Percentiles rank a stretch among this genome's conserved stretches.
Conservation (phyloP, 2,329 filamentous ascomycete species). For the Helicocarpus griseus region DNA sequence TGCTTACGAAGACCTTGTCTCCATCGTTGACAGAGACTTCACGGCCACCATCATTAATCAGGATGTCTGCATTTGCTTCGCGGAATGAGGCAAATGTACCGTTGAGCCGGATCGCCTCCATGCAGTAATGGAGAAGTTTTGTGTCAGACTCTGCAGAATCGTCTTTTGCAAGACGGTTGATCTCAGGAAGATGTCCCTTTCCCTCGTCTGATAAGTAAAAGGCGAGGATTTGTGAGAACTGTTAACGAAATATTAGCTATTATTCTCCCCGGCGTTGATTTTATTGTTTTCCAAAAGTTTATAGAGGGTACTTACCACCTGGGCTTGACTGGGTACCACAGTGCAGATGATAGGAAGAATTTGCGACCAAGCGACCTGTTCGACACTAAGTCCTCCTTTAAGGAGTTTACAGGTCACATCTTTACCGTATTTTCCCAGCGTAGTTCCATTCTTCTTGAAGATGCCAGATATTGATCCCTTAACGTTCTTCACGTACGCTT, state of each 20-base stretch:
- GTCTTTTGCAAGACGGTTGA: conserved; percentile 30
- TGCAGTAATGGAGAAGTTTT: conserved; percentile 17
- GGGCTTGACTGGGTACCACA: conserved; percentile 56
- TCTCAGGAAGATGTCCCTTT: conserved; percentile 33
- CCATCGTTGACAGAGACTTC: conserved; percentile 34
- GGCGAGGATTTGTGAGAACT: conserved; percentile 38
- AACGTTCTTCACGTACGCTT: conserved; percentile 33
- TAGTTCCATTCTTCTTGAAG: conserved; percentile 43
- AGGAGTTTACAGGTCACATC: conserved; percentile 56
- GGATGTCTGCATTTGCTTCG: conserved; percentile 30
- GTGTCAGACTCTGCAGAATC: conserved; percentile 22
- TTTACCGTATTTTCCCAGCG: conserved; percentile 54
- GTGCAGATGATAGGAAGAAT: conserved; percentile 58
- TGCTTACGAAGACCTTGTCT: conserved; percentile 43
- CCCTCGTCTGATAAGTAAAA: conserved; percentile 36
- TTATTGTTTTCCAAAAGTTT: background rate
- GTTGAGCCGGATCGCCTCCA: conserved; percentile 18
- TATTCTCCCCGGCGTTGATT: conserved; percentile 49
- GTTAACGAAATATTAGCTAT: conserved; percentile 49
- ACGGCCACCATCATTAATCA: conserved; percentile 29
- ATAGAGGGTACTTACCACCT: conserved; percentile 17
- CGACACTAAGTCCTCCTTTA: conserved; percentile 51
- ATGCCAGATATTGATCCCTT: conserved; percentile 40
- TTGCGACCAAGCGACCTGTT: conserved; percentile 62
- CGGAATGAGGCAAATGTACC: conserved; percentile 51